Evolutionary conservation across 805 yeast genomes (phyloP), one percentile per base, ranked within the genome.

Genomic region (Kuraishia floccosa): DNA sequence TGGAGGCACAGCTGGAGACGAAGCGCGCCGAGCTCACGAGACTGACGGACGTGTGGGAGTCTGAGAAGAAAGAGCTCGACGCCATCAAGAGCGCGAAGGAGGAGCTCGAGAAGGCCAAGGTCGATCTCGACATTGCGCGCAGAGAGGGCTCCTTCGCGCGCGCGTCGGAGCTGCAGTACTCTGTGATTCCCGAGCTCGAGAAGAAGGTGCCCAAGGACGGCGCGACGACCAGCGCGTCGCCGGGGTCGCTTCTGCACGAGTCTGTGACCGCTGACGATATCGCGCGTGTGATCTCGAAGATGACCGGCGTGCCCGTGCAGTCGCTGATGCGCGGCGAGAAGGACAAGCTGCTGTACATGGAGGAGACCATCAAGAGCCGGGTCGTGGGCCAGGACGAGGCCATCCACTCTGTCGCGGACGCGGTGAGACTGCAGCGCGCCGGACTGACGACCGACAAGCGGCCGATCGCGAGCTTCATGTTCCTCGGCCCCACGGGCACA

Each of bases 341-440:
- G 56, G 96, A 89, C 49, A 79, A 87, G 51, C 65, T 89, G 32
- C 53, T 89, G 32, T 80, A 68, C 52, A 91, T 91, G 96, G 96
- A 87, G 52, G 63, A 68, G 5, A 72, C 83, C 0, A 56, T 89
- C 41, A 74, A 73, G 44, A 68, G 69, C 38, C 75, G 84, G 38
- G 96, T 89, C 17, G 75, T 89, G 39, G 97, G 98, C 5, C 98
- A 89, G 55, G 95, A 89, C 47, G 94, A 85, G 47, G 97, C 97
- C 0, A 85, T 91, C 26, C 68, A 70, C 35, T 81, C 94, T 0
- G 79, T 89, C 30, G 68, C 96, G 0, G 94, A 87, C 53, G 96
- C 97, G 2, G 97, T 89, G 11, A 77, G 96, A 53, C 63, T 89
- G 36, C 98, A 91, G 52, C 72, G 98, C 47, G 98, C 98, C 0